These are phyloP conservation scores for Proliferodiscus dingleyae DNA, from an alignment of 2,329 filamentous ascomycete genomes.

Conservation along the genomic window DNA sequence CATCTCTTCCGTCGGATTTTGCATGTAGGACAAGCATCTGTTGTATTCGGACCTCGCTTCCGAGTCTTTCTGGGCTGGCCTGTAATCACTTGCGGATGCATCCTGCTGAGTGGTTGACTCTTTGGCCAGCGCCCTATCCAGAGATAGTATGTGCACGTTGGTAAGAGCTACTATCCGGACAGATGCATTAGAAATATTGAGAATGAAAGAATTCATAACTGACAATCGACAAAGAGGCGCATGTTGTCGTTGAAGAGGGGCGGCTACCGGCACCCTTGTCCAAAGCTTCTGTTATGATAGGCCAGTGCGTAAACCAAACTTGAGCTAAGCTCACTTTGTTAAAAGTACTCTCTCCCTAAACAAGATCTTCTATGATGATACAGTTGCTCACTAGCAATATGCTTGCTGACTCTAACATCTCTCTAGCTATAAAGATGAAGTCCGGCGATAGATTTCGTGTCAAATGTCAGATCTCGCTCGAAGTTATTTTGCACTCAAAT, in stretches of 20 bases:
- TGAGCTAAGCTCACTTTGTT: background rate
- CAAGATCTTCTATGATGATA: background rate
- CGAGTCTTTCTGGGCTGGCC: slow-evolving; percentile 32
- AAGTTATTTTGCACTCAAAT: background rate
- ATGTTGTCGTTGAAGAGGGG: background rate
- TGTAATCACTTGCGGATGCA: background rate
- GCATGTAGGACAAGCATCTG: slow-evolving; percentile 6
- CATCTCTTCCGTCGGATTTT: slow-evolving; percentile 16
- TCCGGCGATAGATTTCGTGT: no score
- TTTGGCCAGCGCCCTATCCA: no score
- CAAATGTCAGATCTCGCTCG: no score
- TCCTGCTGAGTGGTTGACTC: background rate
- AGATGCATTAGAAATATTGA: no score
- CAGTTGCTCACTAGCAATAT: no score
- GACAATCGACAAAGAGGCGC: no score
- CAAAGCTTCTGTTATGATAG: background rate
- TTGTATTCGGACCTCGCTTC: slow-evolving; percentile 8
- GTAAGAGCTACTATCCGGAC: no score
- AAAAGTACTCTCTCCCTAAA: background rate
- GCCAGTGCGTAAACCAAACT: background rate
- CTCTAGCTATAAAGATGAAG: no score
- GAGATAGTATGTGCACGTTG: no score
- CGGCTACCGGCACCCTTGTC: background rate
- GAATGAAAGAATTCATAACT: no score
- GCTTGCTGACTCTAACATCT: no score